Conservation (phyloP, 805 yeast species). For the Starmerella stigmatis region DNA sequence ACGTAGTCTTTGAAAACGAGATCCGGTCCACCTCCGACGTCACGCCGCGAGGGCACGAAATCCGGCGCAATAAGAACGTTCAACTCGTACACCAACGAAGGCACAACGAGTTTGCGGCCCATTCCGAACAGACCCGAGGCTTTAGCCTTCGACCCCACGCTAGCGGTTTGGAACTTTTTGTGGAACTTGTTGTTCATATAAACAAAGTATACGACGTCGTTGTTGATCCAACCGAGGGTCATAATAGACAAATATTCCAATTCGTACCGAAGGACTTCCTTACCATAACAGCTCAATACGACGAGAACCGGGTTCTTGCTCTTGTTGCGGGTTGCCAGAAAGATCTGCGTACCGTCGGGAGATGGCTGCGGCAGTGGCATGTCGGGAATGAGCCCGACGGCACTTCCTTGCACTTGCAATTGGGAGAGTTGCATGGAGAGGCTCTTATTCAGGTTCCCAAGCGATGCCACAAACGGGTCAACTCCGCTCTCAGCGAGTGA, state of each 20-base stretch:
- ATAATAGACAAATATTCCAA: constrained; percentile 17
- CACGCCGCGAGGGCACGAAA: constrained; percentile 11
- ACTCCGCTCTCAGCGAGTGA: constrained; percentile 5
- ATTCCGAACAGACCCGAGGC: constrained; percentile 16
- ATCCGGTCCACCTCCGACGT: constrained; percentile 10
- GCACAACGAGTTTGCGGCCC: constrained; percentile 13
- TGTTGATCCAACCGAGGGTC: constrained; percentile 20
- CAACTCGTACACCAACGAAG: constrained; percentile 9
- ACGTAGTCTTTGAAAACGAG: constrained; percentile 18
- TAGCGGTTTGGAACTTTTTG: constrained; percentile 18
- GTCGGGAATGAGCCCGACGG: background rate
- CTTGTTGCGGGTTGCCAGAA: constrained; percentile 15
- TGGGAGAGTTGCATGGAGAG: background rate
- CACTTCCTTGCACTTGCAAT: background rate
- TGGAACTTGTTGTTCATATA: constrained; percentile 20
- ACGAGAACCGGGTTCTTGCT: constrained; percentile 6
- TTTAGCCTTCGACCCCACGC: constrained; percentile 13
- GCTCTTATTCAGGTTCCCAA: background rate
- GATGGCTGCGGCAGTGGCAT: constrained; percentile 16
- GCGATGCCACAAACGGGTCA: constrained; percentile 2
- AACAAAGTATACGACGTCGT: constrained; percentile 19
- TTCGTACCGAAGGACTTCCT: constrained; percentile 16
- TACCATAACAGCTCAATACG: constrained; percentile 17
- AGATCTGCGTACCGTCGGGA: constrained; percentile 20
- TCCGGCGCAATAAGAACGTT: constrained; percentile 13